A percentile compares a stretch with the other conserved stretches of the same genome.
phyloP scores from a whole-genome alignment of 495 filamentous ascomycete genomes.

The Penicillium taxi region DNA sequence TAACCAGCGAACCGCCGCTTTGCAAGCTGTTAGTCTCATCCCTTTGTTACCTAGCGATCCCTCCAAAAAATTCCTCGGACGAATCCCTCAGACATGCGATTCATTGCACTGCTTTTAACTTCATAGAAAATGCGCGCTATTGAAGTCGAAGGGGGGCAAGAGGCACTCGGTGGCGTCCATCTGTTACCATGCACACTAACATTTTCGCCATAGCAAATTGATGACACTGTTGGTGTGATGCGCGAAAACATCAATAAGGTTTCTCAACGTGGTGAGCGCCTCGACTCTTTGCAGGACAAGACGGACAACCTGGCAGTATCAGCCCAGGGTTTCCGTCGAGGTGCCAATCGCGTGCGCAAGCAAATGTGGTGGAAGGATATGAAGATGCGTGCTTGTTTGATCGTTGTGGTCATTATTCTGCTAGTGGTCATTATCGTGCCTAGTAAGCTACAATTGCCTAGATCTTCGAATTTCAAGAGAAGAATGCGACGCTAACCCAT shows the following conservation, averaged over 20 bases:
- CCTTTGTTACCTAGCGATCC: neutral
- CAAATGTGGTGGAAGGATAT: conserved; percentile 96
- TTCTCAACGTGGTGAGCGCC: conserved; percentile 78
- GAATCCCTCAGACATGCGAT: too few relatives aligned
- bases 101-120: too few relatives aligned
- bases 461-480: neutral
- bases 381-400: conserved; percentile 98
- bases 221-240: conserved; percentile 88
- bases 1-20: conserved; percentile 57
- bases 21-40: conserved; percentile 65
- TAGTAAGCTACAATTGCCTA: conserved; percentile 44
- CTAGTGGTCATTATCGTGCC: conserved; percentile 90
- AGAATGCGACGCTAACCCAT: conserved; percentile 1
- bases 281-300: conserved; percentile 90
- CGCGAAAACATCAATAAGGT: conserved; percentile 91
- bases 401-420: conserved; percentile 77
- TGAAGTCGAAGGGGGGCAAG: neutral
- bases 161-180: neutral
- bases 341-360: conserved; percentile 92
- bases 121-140: too few relatives aligned
- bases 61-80: too few relatives aligned
- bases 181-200: conserved; percentile 12
- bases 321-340: conserved; percentile 88
- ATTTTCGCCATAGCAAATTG: conserved; percentile 68
- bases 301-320: conserved; percentile 86